Percentiles rank a stretch among this genome's conserved stretches.
Evolutionary conservation across 805 yeast species (phyloP).

Genomic region (Kuraishia floccosa): DNA sequence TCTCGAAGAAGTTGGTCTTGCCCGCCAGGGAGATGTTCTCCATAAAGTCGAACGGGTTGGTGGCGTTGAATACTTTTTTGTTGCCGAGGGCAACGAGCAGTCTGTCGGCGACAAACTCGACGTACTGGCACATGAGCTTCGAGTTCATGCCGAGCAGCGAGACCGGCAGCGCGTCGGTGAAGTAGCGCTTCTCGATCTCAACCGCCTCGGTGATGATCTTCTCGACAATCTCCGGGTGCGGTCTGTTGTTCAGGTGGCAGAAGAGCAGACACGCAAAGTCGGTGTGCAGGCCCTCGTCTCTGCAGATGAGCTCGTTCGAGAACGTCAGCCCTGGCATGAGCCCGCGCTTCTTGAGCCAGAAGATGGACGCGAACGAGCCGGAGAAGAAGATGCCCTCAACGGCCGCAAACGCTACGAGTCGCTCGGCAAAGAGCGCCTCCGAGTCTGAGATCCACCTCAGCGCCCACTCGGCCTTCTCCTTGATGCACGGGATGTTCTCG

Average conservation of each 20-base stretch:
- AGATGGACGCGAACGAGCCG: slow-evolving; percentile 96
- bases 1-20: slow-evolving; percentile 97
- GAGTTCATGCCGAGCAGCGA: slow-evolving; percentile 92
- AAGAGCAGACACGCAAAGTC: slow-evolving; percentile 95
- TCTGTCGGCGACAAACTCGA: slow-evolving; percentile 96
- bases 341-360: slow-evolving; percentile 99
- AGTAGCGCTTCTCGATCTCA: slow-evolving; percentile 84
- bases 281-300: slow-evolving; percentile 98
- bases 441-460: slow-evolving; percentile 90
- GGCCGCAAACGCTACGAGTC: slow-evolving; percentile 97
- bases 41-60: slow-evolving; percentile 97
- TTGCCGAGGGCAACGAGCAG: slow-evolving; percentile 85
- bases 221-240: slow-evolving; percentile 67
- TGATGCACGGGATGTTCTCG: slow-evolving; percentile 92
- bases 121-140: slow-evolving; percentile 92
- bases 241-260: slow-evolving; percentile 87
- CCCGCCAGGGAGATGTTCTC: slow-evolving; percentile 98
- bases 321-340: slow-evolving; percentile 98
- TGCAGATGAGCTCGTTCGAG: slow-evolving; percentile 93
- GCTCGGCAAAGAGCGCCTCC: slow-evolving; percentile 85
- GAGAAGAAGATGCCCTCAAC: slow-evolving; percentile 98
- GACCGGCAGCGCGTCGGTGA: slow-evolving; percentile 91
- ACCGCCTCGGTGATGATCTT: slow-evolving; percentile 93
- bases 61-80: slow-evolving; percentile 74
- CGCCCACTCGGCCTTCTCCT: slow-evolving; percentile 98